Conservation (phyloP, 176 grass and related monocot species). For the Poa annua region DNA sequence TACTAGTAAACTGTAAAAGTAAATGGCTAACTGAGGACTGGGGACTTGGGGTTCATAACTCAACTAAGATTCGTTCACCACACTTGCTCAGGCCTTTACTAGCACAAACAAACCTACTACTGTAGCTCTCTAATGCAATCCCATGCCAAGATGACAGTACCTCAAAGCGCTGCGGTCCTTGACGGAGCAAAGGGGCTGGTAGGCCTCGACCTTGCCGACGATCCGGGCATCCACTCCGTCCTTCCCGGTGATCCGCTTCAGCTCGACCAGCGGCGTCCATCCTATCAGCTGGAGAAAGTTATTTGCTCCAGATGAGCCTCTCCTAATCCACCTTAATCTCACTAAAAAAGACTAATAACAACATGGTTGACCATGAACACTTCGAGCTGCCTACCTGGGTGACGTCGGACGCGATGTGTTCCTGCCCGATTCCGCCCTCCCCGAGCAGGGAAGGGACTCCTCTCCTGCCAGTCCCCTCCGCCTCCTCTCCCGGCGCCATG, state of each 20-base stretch:
- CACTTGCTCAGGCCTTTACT: too few relatives aligned
- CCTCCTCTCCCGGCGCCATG: constrained; percentile 6
- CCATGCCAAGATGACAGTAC: neutral
- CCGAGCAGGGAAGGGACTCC: constrained; percentile 32
- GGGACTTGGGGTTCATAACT: too few relatives aligned
- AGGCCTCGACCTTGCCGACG: constrained; percentile 71
- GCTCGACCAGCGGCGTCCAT: constrained; percentile 73
- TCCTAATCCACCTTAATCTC: neutral
- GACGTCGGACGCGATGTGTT: constrained; percentile 43
- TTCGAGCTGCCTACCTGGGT: constrained; percentile 32
- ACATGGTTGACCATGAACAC: too few relatives aligned
- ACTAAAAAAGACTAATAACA: neutral
- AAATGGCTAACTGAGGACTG: too few relatives aligned
- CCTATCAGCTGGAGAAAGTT: constrained; percentile 58
- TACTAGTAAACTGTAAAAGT: too few relatives aligned
- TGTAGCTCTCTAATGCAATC: neutral
- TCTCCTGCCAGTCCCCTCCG: neutral
- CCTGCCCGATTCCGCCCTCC: neutral
- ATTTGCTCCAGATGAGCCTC: neutral
- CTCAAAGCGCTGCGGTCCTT: constrained; percentile 77
- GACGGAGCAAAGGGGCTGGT: constrained; percentile 80
- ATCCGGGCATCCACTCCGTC: constrained; percentile 55
- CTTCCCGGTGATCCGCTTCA: constrained; percentile 56
- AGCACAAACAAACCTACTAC: neutral
- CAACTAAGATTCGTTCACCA: too few relatives aligned